A percentile compares a stretch with the other conserved stretches of the same genome.
Conservation (phyloP, 306 rosid species). For the Echinosophora koreensis region DNA sequence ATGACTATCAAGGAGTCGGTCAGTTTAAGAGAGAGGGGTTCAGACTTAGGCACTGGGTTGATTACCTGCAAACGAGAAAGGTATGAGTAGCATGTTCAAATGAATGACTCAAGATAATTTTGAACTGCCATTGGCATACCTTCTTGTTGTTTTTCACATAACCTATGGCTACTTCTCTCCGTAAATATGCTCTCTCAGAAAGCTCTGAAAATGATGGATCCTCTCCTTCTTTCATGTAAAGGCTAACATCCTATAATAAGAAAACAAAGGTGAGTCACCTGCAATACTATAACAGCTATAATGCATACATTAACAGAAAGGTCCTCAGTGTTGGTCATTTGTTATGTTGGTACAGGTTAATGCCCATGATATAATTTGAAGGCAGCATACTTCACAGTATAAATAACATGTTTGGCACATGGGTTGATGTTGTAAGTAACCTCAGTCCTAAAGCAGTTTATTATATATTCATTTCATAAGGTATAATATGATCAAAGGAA, state of each 20-base stretch:
- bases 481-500: not conserved
- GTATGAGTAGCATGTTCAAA: slow-evolving; percentile 40
- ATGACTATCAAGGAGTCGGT: slow-evolving; percentile 89
- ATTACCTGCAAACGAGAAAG: slow-evolving; percentile 71
- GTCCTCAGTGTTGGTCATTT: not conserved
- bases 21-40: slow-evolving; percentile 79
- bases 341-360: not conserved
- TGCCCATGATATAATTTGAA: slow-evolving; percentile 9
- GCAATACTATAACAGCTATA: slow-evolving; percentile 27
- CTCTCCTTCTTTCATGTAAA: slow-evolving; percentile 92
- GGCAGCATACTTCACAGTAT: not conserved
- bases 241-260: slow-evolving; percentile 68
- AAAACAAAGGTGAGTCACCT: slow-evolving; percentile 37
- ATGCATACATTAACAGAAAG: not conserved
- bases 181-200: slow-evolving; percentile 78
- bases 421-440: not conserved
- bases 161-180: slow-evolving; percentile 97
- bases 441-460: not conserved
- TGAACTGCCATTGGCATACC: slow-evolving; percentile 55
- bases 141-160: slow-evolving; percentile 79
- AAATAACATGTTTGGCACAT: not conserved
- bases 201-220: slow-evolving; percentile 87
- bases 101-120: slow-evolving; percentile 33
- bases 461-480: slow-evolving; percentile 13
- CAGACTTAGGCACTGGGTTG: slow-evolving; percentile 84